A percentile compares a stretch with the other conserved stretches of the same genome.
Conservation (phyloP, 805 yeast genomes). For the Wickerhamiella brachini region DNA sequence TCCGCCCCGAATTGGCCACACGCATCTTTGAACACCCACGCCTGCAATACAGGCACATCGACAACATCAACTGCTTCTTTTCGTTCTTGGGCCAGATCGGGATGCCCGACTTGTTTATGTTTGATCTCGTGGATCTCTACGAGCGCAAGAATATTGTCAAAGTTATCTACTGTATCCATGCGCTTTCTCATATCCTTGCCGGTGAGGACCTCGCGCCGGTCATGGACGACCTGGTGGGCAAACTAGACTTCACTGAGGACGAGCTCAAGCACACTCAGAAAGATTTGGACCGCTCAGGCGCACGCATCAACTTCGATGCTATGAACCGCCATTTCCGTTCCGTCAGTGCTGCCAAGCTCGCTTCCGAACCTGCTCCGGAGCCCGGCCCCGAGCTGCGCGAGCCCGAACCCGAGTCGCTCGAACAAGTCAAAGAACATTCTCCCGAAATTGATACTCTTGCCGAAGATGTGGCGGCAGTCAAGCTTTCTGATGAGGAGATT, state of each 20-base stretch:
- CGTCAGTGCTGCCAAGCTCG: background rate
- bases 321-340: slow-evolving; percentile 29
- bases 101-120: slow-evolving; percentile 77
- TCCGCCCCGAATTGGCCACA: slow-evolving; percentile 51
- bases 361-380: background rate
- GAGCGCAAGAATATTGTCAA: slow-evolving; percentile 87
- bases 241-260: slow-evolving; percentile 46
- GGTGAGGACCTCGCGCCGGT: slow-evolving; percentile 42
- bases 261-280: slow-evolving; percentile 57
- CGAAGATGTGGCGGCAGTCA: background rate
- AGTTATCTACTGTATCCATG: slow-evolving; percentile 87
- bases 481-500: slow-evolving; percentile 21
- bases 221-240: slow-evolving; percentile 49
- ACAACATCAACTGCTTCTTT: slow-evolving; percentile 78
- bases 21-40: slow-evolving; percentile 43
- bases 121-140: slow-evolving; percentile 85
- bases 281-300: slow-evolving; percentile 46
- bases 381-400: slow-evolving; percentile 3
- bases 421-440: background rate
- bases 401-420: background rate
- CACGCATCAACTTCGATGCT: slow-evolving; percentile 55
- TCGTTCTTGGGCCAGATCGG: slow-evolving; percentile 48
- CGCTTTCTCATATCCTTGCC: slow-evolving; percentile 61
- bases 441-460: background rate
- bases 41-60: slow-evolving; percentile 80